Evolutionary conservation across 176 grass and related monocot species (phyloP), one percentile per base, ranked within the genome.

Genomic region (Aegilops umbellulata): DNA sequence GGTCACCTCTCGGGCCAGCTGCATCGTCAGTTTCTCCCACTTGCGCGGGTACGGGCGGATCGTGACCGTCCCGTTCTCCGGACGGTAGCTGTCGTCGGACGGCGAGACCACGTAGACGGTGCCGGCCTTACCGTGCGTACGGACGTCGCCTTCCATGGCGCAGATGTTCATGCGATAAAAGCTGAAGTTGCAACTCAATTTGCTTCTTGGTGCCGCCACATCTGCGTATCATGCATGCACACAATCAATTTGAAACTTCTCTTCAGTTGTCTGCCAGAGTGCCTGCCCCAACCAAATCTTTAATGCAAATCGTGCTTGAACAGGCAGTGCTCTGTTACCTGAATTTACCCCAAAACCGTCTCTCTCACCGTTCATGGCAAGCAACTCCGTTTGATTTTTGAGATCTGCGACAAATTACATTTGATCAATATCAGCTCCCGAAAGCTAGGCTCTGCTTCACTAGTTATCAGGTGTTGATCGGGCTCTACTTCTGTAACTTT

Each of bases 1-100:
- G 69, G 78, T 88, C 20, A 92, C 60, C 53, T 92, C 84, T 26
- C 87, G 69, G 65, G 84, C 39, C 76, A 71, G 44, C 24, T 39
- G 16, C 85, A 97, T 90, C 10, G 79, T 81, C 0, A 3, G 31
- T 2, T 42, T 26, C 44, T 94, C 87, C 81, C 80, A 89, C 46
- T 94, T 97, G 27, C 94, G 76, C 2, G 92, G 78, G 57, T 92
- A 94, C 3, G 94, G 94, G 0, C 60, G 91, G 32, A 97, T 4
- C 34, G 25, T 77, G 35, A 77, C 51, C n/a, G 83, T 80, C 24
- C 60, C 77, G 32, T 83, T 90, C 49, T 42, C 75, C 4, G 63
- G 69, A 2, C 20, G 29, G 80, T 53, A 65, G 68, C 12, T 47
- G 39, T 47, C 71, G 22, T 26, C 63, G 34, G 67, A 83, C 2